Base-by-base conservation (phyloP, 345 rosid genomes). In the Eutrema japonicum region DNA sequence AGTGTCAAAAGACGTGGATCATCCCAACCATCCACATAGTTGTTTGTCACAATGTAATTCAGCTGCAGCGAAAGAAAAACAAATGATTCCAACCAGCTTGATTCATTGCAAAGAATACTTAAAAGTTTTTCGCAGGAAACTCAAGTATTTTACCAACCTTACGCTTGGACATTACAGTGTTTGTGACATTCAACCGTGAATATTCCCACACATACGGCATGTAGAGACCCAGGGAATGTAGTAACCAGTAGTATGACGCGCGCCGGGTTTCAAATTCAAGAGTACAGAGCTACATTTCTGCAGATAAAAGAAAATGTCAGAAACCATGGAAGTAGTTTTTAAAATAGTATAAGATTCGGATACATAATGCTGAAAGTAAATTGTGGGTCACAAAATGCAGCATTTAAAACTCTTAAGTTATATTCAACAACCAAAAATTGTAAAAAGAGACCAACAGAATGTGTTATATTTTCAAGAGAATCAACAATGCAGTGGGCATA, bases 201-300 rank as follows among this genome's bases (percentile, higher is more conserved):
- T 91, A 94, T 62, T 94, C 98, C 98, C 98, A 94, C 41, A 94
- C 97, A 80, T 85, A 84, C 42, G 97, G 98, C 80, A 88, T 91
- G 83, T 91, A 91, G 45, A 94, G 88, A 77, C 71, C 80, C 77
- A 91, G 69, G 32, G 83, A 82, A 86, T 94, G 86, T 69, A 94
- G 75, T 73, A 94, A 55, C 98, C 98, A 91, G 69, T 89, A 91
- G 79, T 91, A 94, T 45, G 98, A 91, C 35, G 97, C 97, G 49
- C 98, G 93, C 16, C 97, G 85, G 2, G 96, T 89, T 85, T 89
- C 97, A 70, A 79, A 75, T 58, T 77, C 80, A 43, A 77, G 80
- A 14, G 80, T 77, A 66, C 80, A 77, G 11, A 77, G 80, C 80
- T 77, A 30, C 62, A 76, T 50, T 73, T 35, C 7, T 56, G 46